Percentiles rank a stretch among this genome's conserved stretches.
These are phyloP conservation scores for Leccinum barrowsii DNA, from an alignment of 768 basidiomycete genomes.

Conservation along the genomic window DNA sequence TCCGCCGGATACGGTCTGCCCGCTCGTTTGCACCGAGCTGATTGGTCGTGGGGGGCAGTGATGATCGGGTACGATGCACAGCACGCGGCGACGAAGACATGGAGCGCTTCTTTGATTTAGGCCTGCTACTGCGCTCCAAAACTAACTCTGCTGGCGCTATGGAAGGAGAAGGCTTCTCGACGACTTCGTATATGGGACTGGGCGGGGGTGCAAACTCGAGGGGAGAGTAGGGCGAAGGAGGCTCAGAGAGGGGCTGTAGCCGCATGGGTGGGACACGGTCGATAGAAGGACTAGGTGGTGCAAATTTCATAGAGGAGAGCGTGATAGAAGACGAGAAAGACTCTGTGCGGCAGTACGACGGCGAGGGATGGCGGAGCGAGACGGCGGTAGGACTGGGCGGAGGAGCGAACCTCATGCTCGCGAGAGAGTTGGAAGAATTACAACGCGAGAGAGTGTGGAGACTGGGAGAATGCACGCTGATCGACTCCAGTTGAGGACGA, in stretches of 20 bases:
- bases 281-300: conserved; percentile 24
- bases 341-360: conserved; percentile 4
- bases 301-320: conserved; percentile 30
- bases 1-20: conserved; percentile 66
- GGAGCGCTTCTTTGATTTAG: conserved; percentile 24
- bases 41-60: conserved; percentile 65
- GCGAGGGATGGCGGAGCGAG: conserved; percentile 4
- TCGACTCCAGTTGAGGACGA: conserved; percentile 13
- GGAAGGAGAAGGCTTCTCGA: conserved; percentile 42
- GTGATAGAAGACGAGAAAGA: conserved; percentile 14
- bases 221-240: conserved; percentile 29
- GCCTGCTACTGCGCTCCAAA: conserved; percentile 34
- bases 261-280: conserved; percentile 8
- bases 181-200: background rate
- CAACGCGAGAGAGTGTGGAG: conserved; percentile 13
- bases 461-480: conserved; percentile 17
- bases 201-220: conserved; percentile 29
- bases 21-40: conserved; percentile 61
- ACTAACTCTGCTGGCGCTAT: conserved; percentile 43
- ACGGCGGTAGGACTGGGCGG: conserved; percentile 26
- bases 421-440: conserved; percentile 25
- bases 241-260: conserved; percentile 19
- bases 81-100: conserved; percentile 28
- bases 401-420: conserved; percentile 32
- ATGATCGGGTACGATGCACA: conserved; percentile 4